Evolutionary conservation across 345 rosid species (phyloP).

Genomic region (Citrus trifoliata): DNA sequence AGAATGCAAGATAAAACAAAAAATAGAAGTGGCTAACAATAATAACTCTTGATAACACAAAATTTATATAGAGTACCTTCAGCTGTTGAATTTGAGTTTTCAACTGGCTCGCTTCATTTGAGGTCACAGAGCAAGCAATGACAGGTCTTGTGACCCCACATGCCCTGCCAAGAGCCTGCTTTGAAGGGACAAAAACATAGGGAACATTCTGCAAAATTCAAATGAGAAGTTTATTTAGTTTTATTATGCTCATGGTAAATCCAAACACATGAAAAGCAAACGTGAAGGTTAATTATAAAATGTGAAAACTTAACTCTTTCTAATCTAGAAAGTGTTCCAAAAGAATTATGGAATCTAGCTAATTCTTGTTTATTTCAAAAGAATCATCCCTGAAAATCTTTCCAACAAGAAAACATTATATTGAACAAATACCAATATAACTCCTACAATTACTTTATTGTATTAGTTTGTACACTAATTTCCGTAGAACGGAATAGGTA

Average conservation of each 20-base stretch:
- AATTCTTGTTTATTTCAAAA: not conserved
- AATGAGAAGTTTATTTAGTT: not conserved
- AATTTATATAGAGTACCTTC: constrained; percentile 42
- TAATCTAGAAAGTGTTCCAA: not conserved
- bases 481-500: not conserved
- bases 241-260: not conserved
- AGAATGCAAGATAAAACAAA: not conserved
- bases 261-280: not conserved
- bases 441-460: not conserved
- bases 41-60: not conserved
- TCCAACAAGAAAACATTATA: not conserved
- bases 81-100: constrained; percentile 82
- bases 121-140: constrained; percentile 81
- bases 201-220: constrained; percentile 80
- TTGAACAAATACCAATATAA: not conserved
- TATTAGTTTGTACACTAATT: not conserved
- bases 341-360: not conserved
- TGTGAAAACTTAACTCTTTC: not conserved
- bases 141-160: constrained; percentile 97
- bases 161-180: constrained; percentile 95
- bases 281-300: not conserved
- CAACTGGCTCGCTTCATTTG: constrained; percentile 87
- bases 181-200: constrained; percentile 95
- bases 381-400: not conserved
- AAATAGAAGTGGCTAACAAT: too few species aligned